Evolutionary conservation across 352 stramenopile species (phyloP), one percentile per base, ranked within the genome.

Genomic region (Globisporangium nagaii): DNA sequence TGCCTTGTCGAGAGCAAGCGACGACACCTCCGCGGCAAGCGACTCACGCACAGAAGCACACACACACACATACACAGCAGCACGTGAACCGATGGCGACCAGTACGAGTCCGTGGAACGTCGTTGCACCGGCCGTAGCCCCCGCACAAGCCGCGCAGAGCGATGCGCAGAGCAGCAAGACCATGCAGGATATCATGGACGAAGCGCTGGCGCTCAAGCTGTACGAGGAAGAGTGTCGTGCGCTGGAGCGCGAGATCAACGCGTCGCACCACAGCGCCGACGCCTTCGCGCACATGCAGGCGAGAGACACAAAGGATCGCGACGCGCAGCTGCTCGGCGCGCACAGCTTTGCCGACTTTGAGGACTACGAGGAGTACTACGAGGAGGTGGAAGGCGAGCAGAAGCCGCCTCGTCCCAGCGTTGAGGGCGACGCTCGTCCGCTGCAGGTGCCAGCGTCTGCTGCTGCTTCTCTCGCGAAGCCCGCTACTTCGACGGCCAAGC

Each of bases 161-260:
- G 12, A 30, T n/a, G 5, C 13, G 9, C 25, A 46, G 28, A 27
- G 22, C 11, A 51, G 30, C 20, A 55, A 60, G n/a, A 51, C 65
- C 32, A 75, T 88, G 65, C 78, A 88, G 54, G 71, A 80, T 20
- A 71, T 88, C 46, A 88, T 88, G 68, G 78, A 88, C 60, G 78
- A 88, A 53, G 78, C 68, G n/a, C 44, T 86, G 17, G 78, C 78
- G 20, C 63, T 71, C 22, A 73, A 79, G 57, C 65, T 88, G 4
- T 84, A 85, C 56, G 78, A 88, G 43, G 61, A 83, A 30, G 78
- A 88, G 45, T 72, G 76, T 24, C 68, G 56, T 12, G 57, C 61
- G 2, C 44, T 85, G 5, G 61, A 79, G 39, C 60, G 50, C 0
- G 62, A 83, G 43, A 60, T 76, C 9, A 75, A 78, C 39, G 54